Base-by-base conservation (phyloP, 1,284 basidiomycete genomes). In the Sporisorium scitamineum region DNA sequence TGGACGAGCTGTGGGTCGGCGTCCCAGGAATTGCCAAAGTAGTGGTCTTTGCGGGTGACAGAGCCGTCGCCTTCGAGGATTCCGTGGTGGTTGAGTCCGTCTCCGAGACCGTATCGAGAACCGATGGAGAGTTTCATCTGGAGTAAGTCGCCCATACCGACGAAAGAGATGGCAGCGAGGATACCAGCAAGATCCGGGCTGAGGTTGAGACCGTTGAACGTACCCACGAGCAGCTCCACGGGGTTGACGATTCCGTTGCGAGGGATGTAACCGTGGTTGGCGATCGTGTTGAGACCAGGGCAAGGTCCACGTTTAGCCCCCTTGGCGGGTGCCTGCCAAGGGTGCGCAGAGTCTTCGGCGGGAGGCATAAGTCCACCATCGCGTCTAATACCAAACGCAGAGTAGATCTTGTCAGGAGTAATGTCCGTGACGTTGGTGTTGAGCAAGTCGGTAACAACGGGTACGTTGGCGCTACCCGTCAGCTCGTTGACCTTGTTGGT, bases 281-380 rank as follows among this genome's bases (percentile, higher is more conserved):
- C 85, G 14, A 83, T 55, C 0, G 83, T 82, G 78, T 86, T 86
- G 41, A 86, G 75, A 31, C 84, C 85, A 4, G 85, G 85, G 68
- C 85, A 86, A 11, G 81, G 80, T 44, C 85, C 85, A 29, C 69
- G 69, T 26, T 61, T 65, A 31, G 57, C 62, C 5, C 69, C 69
- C 7, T 13, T 1, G 0, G 55, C 24, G n/a, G 52, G 67, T 6
- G 67, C n/a, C 42, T 69, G 60, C 61, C 61, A 69, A 7, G 67
- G 56, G 20, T 70, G 68, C 27, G 31, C 42, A 7, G 20, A 29
- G n/a, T 70, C 61, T 18, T 70, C 68, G 6, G 18, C 68, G 9
- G 48, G 58, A 5, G 54, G 54, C 24, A 60, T 22, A 3, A 61
- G 26, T 2, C 57, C 47, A 3, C 45, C 53, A 18, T 64, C 67